Conservation (phyloP, 163 green algal species). For the Coccomyxa subellipsoidea region DNA sequence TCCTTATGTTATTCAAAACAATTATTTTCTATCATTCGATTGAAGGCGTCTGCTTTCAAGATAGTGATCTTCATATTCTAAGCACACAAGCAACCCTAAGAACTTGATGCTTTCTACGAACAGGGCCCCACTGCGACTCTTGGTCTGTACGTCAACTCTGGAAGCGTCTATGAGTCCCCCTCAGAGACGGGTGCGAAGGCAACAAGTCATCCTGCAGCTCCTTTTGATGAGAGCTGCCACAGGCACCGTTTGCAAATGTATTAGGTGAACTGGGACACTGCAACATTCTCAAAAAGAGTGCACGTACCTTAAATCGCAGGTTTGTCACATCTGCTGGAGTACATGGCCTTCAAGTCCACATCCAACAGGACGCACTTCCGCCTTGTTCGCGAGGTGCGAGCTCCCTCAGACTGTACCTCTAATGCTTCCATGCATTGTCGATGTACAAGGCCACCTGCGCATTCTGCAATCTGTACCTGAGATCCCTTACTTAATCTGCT, state of each 20-base stretch:
- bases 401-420: not conserved
- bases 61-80: not conserved
- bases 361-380: slow-evolving; percentile 81
- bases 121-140: slow-evolving; percentile 86
- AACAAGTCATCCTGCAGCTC: too few relatives aligned
- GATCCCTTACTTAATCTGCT: too few relatives aligned
- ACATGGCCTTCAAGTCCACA: slow-evolving; percentile 92
- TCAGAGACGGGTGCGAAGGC: slow-evolving; percentile 44
- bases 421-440: too few relatives aligned
- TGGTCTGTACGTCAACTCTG: slow-evolving; percentile 88
- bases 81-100: not conserved
- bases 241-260: too few relatives aligned
- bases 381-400: slow-evolving; percentile 67
- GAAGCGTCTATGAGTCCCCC: slow-evolving; percentile 82
- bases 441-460: too few relatives aligned
- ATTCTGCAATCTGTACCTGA: too few relatives aligned
- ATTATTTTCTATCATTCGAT: too few relatives aligned
- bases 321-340: slow-evolving; percentile 87
- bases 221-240: not conserved
- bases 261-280: too few relatives aligned
- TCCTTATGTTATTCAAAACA: too few relatives aligned
- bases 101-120: not conserved
- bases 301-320: too few relatives aligned
- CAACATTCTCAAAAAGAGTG: too few relatives aligned
- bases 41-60: not conserved